Conservation (phyloP, 1,284 basidiomycete genomes). For the Cryptococcus depauperatus region DNA sequence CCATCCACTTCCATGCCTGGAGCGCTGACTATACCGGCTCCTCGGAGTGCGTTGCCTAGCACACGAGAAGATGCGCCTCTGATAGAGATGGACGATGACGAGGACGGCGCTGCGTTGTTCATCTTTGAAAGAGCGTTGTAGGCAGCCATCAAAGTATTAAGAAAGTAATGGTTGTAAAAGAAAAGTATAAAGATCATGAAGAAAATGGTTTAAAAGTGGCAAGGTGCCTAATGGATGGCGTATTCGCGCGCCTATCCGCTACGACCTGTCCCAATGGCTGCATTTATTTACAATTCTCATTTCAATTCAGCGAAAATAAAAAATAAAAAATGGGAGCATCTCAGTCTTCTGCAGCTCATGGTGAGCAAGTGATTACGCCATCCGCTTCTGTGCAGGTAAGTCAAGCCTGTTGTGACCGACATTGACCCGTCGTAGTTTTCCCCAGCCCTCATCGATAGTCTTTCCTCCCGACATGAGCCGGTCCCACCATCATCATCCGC, state of each 20-base stretch:
- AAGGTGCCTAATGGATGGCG: too few relatives aligned
- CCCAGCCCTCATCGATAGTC: constrained; percentile 37
- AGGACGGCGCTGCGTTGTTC: constrained; percentile 9
- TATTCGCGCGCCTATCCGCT: neutral
- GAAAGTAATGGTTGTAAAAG: neutral
- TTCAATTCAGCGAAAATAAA: neutral
- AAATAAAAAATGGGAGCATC: constrained; percentile 31
- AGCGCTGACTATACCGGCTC: constrained; percentile 22
- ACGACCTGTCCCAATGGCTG: too few relatives aligned
- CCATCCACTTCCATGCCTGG: constrained; percentile 34
- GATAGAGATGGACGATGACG: constrained; percentile 19
- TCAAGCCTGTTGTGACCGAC: neutral
- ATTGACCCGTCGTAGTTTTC: constrained; percentile 30
- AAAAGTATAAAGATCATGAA: neutral
- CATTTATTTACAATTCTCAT: neutral
- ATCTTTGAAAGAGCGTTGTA: constrained; percentile 23
- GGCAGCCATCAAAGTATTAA: constrained; percentile 17
- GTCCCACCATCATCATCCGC: constrained; percentile 17
- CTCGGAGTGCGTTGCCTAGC: constrained; percentile 22
- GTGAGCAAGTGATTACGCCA: constrained; percentile 30
- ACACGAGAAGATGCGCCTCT: constrained; percentile 16
- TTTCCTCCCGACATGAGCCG: constrained; percentile 24
- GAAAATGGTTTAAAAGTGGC: neutral
- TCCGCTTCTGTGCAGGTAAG: constrained; percentile 40
- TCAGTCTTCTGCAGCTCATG: constrained; percentile 40